Base-by-base conservation (phyloP, 2,329 filamentous ascomycete species). In the Chaetomiaceae sp. region DNA sequence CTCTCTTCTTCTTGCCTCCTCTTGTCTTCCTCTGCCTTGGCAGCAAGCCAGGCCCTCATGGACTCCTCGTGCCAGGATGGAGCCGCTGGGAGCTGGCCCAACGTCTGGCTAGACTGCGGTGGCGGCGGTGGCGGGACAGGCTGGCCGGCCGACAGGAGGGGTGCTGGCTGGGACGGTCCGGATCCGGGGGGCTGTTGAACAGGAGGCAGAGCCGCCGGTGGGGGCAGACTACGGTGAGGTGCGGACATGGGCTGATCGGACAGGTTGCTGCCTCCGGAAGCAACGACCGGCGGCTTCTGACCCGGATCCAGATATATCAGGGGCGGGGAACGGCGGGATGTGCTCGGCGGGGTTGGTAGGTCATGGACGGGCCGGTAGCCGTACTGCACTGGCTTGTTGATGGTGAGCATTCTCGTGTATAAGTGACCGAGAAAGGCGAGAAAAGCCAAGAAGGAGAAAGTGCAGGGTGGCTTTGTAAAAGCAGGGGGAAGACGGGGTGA, bases 1-100 rank as follows among this genome's bases (percentile, higher is more conserved):
- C 79, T 85, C 69, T 90, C 86, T 69, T 90, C 86, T 69, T 91
- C 87, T 69, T 89, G 87, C 65, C 74, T 84, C 56, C 83, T 79
- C 65, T 78, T 82, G 64, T 91, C 87, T 65, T 91, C 87, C 68
- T 91, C 88, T 0, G 82, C 75, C 68, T 85, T 89, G 49, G 87
- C 83, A 51, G 80, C 71, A 20, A 90, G 72, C 87, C 87, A 91
- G 51, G 77, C 80, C 57, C 80, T 82, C 83, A 88, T 87, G 3
- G 83, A 79, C 34, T 89, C 86, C 63, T 89, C 85, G 64, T 85
- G 81, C 80, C 84, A 87, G 66, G 83, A 80, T 37, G 80, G 78
- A 25, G 85, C 83, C 27, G 80, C 75, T n/a, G 85, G 85, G 36
- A 88, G 71, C 55, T 81, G 75, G 31, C 75, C 77, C 54, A 79